phyloP scores from a whole-genome alignment of 2,329 filamentous ascomycete species.

The Colletotrichum liriopes region DNA sequence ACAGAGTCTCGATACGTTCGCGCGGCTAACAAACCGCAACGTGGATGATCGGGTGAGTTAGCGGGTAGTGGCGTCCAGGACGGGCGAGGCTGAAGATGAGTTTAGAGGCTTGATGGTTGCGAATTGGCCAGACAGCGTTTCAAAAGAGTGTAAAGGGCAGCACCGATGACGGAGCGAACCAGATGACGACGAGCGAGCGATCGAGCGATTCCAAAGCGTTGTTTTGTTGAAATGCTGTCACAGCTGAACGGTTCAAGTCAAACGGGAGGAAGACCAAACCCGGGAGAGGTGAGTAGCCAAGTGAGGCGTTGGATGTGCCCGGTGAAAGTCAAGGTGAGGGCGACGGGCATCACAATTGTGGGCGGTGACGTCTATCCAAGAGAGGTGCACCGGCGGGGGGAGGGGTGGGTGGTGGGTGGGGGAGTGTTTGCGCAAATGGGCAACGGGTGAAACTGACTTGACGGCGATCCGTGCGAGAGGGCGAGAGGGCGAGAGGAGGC shows the following conservation, averaged over 20 bases:
- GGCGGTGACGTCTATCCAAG: conserved; percentile 33
- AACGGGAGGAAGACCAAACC: not conserved
- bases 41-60: conserved; percentile 3
- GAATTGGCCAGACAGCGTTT: conserved; percentile 11
- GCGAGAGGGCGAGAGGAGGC: not conserved
- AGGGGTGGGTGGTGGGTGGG: not conserved
- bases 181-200: not conserved
- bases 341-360: conserved; percentile 33
- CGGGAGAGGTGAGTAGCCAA: conserved; percentile 10
- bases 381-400: not conserved
- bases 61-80: not conserved
- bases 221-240: not conserved
- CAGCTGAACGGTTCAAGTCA: conserved; percentile 1
- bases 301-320: conserved; percentile 1
- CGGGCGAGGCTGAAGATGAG: conserved; percentile 2
- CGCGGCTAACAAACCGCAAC: conserved; percentile 28
- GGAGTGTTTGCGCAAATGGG: conserved; percentile 18
- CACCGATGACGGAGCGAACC: conserved; percentile 5
- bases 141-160: conserved; percentile 10
- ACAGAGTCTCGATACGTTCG: conserved; percentile 21
- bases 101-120: not conserved
- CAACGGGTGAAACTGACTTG: conserved; percentile 19
- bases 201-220: not conserved
- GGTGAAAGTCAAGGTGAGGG: conserved; percentile 34
- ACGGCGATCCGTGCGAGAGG: conserved; percentile 28